phyloP scores from a whole-genome alignment of 306 rosid genomes.

The Sicyos baderoa region DNA sequence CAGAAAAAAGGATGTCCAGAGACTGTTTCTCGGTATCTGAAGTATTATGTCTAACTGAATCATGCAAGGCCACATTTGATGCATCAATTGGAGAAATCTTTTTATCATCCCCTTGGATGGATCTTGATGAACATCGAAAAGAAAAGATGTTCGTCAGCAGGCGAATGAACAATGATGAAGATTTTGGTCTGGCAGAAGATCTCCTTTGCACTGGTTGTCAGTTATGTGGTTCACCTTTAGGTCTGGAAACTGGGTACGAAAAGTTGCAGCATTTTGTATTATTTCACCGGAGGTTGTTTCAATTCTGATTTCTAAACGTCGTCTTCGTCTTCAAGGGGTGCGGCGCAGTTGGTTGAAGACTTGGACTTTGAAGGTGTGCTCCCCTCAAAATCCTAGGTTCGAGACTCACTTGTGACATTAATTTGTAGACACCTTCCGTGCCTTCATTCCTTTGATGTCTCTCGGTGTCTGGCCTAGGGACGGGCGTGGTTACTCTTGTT shows the following conservation, averaged over 20 bases:
- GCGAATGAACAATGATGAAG: constrained; percentile 36
- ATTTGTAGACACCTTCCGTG: too few relatives aligned
- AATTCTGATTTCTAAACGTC: constrained; percentile 11
- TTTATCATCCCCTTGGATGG: constrained; percentile 19
- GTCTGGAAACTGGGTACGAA: constrained; percentile 33
- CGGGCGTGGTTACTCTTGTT: too few relatives aligned
- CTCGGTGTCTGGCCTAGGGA: too few relatives aligned
- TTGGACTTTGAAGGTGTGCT: too few relatives aligned
- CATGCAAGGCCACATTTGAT: constrained; percentile 44
- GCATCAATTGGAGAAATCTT: constrained; percentile 64
- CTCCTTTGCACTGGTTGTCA: constrained; percentile 76
- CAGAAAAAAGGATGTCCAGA: constrained; percentile 34
- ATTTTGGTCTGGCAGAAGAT: constrained; percentile 40
- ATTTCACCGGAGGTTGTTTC: background rate
- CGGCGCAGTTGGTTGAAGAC: too few relatives aligned
- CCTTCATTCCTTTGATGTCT: too few relatives aligned
- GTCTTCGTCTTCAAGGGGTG: too few relatives aligned
- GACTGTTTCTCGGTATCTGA: constrained; percentile 44
- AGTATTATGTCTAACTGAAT: constrained; percentile 32
- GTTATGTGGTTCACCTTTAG: constrained; percentile 65
- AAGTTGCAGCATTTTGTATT: constrained; percentile 7
- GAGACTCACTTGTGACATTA: too few relatives aligned
- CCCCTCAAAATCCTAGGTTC: too few relatives aligned
- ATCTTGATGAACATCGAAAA: constrained; percentile 28
- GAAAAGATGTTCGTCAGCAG: constrained; percentile 56